Evolutionary conservation across 805 yeast species (phyloP), one percentile per base, ranked within the genome.

Genomic region (Clavispora phyllophila): DNA sequence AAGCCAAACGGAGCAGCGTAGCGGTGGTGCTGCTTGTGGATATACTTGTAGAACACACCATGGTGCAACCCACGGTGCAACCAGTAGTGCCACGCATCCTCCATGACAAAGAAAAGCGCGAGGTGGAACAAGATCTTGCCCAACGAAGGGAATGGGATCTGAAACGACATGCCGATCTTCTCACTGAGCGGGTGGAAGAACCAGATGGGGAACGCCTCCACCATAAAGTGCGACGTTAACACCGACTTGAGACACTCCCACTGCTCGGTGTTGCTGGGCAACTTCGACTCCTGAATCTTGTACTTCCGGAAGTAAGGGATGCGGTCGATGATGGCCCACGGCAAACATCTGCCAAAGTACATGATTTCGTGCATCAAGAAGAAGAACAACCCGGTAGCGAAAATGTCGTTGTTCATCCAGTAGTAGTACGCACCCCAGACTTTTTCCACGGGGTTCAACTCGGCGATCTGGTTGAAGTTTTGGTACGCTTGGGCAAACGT

Each of bases 1-100:
- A 91, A 70, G 29, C 99, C 99, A 60, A 91, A 91, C 36, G 99
- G 99, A 36, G 98, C 97, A 18, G 97, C 96, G 63, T 90, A 91
- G 65, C 90, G 82, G 71, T 91, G 99, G 68, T 91, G 99, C 73
- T 89, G 96, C 71, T 91, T 91, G 75, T 91, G 99, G 55, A 91
- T 87, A 64, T 83, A 79, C 70, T 86, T 88, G 79, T 91, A 91
- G 63, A 93, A 86, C 47, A 80, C 75, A 42, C 95, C 95, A 62
- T 81, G 78, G 65, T 91, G 99, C 65, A 91, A 81, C 29, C 82
- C 76, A 58, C 98, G 81, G 68, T 91, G 99, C 62, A 85, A 83
- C 85, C 93, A 85, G 74, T 91, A 91, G 68, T 91, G 99, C 98
- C 97, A 93, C 50, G 87, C 73, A 62, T 91, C 99, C 68, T 91